Conservation (phyloP, 2,329 filamentous ascomycete species). For the Aspergillus tanneri region DNA sequence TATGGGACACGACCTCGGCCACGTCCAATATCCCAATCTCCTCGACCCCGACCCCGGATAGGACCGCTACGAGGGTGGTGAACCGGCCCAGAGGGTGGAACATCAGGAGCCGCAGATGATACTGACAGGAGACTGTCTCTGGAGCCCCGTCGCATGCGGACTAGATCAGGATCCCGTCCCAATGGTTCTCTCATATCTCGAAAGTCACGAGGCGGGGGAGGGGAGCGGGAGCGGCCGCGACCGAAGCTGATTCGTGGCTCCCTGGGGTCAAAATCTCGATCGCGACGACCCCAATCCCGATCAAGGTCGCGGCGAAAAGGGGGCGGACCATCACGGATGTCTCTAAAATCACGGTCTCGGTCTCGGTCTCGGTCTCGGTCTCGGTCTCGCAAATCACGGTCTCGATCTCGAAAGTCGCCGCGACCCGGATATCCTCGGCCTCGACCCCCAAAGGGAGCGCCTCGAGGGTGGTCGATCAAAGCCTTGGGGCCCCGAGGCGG, state of each 20-base stretch:
- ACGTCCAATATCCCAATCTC: conserved; percentile 45
- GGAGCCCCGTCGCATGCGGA: conserved; percentile 45
- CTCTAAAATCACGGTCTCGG: conserved; percentile 42
- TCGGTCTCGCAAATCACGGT: conserved; percentile 60
- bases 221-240: conserved; percentile 47
- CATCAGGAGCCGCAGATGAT: conserved; percentile 38
- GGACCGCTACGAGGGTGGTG: conserved; percentile 39
- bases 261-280: conserved; percentile 48
- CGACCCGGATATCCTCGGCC: conserved; percentile 46
- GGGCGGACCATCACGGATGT: conserved; percentile 40
- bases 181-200: conserved; percentile 39
- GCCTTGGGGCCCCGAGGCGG: conserved; percentile 81
- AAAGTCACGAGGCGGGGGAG: conserved; percentile 40
- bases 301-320: conserved; percentile 44
- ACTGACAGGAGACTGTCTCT: conserved; percentile 44
- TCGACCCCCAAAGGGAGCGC: conserved; percentile 41
- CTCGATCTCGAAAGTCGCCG: conserved; percentile 49
- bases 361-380: conserved; percentile 46
- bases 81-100: conserved; percentile 33
- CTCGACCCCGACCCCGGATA: conserved; percentile 44
- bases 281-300: conserved; percentile 48
- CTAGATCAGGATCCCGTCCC: conserved; percentile 39
- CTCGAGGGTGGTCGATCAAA: conserved; percentile 66
- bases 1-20: conserved; percentile 43
- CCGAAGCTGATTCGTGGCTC: conserved; percentile 46